A percentile compares a stretch with the other conserved stretches of the same genome.
These are phyloP conservation scores for Penicillium silybi DNA, from an alignment of 495 filamentous ascomycete genomes.

Conservation along the genomic window DNA sequence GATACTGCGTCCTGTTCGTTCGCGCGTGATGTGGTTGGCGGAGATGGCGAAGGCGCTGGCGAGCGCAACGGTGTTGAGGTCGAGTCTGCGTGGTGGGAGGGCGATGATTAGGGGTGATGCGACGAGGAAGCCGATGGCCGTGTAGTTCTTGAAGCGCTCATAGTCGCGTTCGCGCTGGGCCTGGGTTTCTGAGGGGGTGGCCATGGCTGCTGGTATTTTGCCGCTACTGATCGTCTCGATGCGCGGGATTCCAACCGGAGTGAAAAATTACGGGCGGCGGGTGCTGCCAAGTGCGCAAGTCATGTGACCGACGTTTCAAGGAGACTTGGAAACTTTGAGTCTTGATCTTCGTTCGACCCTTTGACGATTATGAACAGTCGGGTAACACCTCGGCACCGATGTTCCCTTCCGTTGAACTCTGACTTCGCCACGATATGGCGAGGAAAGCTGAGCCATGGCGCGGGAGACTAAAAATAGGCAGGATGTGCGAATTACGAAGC, in stretches of 20 bases:
- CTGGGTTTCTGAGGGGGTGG: conserved; percentile 7
- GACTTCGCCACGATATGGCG: not conserved
- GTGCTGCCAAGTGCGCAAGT: conserved; percentile 1
- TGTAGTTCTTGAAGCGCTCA: conserved; percentile 52
- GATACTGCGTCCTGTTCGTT: conserved; percentile 52
- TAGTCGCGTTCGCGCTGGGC: conserved; percentile 40
- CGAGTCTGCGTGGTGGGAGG: conserved; percentile 78
- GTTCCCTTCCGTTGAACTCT: not conserved
- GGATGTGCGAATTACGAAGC: conserved; percentile 16
- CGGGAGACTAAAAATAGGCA: conserved; percentile 5
- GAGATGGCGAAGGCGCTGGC: conserved; percentile 55
- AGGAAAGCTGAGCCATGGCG: not conserved
- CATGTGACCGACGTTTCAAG: conserved; percentile 1
- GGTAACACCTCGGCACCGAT: not conserved
- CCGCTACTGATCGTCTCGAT: not conserved
- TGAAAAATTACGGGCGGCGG: conserved; percentile 3
- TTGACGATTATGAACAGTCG: not conserved
- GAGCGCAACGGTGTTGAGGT: conserved; percentile 56
- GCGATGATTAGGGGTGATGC: conserved; percentile 64
- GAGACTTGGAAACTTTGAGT: not conserved
- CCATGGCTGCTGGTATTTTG: conserved; percentile 6
- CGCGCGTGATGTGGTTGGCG: conserved; percentile 58
- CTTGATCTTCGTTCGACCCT: not conserved
- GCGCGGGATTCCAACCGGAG: not conserved
- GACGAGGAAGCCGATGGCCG: conserved; percentile 61